Base-by-base conservation (phyloP, 2,329 filamentous ascomycete genomes). In the Cordyceps cicadae region DNA sequence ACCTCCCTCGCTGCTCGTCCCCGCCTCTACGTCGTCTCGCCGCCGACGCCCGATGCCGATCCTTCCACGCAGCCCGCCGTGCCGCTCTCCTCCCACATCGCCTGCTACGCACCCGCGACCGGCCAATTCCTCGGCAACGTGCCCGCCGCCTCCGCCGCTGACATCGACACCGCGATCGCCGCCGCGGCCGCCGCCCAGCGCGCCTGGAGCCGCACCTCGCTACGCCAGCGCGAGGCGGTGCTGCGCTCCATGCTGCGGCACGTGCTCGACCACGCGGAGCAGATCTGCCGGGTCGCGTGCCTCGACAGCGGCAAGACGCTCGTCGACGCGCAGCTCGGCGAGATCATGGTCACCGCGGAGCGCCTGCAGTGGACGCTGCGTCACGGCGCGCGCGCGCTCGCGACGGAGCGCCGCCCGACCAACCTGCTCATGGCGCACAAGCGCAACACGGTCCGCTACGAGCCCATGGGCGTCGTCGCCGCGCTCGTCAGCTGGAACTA, bases 401-500 rank as follows among this genome's bases (percentile, higher is more conserved):
- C 75, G 41, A 84, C 90, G 0, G 87, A 88, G 64, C 78, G 79
- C 54, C 82, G 94, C 58, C 91, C 92, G 5, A 96, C 92, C 1
- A 97, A 95, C 73, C 80, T 96, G 51, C 82, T 99, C 64, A 95
- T 99, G 91, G 84, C 87, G 75, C 97, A 97, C 76, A 99, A 99
- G 81, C 86, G 84, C 72, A 97, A 97, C 70, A 87, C 87, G 64
- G 92, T 99, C 32, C 78, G 83, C 54, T 99, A 96, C 74, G 92
- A 99, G 74, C 93, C 94, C 15, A 78, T 97, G 21, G 94, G 94
- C 17, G 91, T 99, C 41, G 90, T 99, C 6, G 88, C 91, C 12
- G 93, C 94, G 19, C 87, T 93, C 57, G 91, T 99, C 49, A 94
- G 89, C 70, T 99, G 94, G 94, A 99, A 99, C 77, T 97, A 92